Evolutionary conservation across 495 filamentous ascomycete genomes (phyloP).

Genomic region (Lindgomyces ingoldianus): DNA sequence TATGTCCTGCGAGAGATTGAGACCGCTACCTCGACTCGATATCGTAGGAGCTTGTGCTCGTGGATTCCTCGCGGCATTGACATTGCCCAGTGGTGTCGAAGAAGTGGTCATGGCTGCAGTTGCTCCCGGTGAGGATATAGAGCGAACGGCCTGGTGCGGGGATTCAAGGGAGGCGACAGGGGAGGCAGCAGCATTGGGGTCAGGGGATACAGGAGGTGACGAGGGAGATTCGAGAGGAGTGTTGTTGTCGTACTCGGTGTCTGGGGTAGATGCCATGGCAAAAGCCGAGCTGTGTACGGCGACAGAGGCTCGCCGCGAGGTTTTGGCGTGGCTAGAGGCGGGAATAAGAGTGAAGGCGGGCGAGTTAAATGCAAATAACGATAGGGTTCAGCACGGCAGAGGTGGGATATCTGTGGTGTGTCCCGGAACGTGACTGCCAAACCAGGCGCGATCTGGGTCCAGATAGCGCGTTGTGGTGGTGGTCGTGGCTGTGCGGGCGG

Average conservation of each 20-base stretch:
- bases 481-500: no score
- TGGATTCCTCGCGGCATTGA: slow-evolving; percentile 76
- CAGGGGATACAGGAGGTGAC: slow-evolving; percentile 3
- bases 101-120: slow-evolving; percentile 62
- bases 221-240: slow-evolving; percentile 12
- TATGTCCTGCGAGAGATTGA: slow-evolving; percentile 70
- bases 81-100: slow-evolving; percentile 76
- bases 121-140: slow-evolving; percentile 46
- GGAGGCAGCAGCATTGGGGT: slow-evolving; percentile 17
- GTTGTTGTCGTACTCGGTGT: slow-evolving; percentile 1
- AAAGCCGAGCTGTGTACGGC: neutral
- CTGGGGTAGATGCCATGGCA: slow-evolving; percentile 23
- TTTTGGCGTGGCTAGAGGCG: neutral
- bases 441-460: neutral
- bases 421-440: neutral
- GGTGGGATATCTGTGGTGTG: neutral
- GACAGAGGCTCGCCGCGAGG: no score
- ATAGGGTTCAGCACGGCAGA: neutral
- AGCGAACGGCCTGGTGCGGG: slow-evolving; percentile 26
- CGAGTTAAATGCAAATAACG: neutral
- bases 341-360: neutral
- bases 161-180: slow-evolving; percentile 13
- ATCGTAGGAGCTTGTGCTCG: slow-evolving; percentile 51
- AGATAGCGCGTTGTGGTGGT: no score
- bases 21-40: slow-evolving; percentile 55